Evolutionary conservation across 306 rosid genomes (phyloP).

Genomic region (Quercus dentata): DNA sequence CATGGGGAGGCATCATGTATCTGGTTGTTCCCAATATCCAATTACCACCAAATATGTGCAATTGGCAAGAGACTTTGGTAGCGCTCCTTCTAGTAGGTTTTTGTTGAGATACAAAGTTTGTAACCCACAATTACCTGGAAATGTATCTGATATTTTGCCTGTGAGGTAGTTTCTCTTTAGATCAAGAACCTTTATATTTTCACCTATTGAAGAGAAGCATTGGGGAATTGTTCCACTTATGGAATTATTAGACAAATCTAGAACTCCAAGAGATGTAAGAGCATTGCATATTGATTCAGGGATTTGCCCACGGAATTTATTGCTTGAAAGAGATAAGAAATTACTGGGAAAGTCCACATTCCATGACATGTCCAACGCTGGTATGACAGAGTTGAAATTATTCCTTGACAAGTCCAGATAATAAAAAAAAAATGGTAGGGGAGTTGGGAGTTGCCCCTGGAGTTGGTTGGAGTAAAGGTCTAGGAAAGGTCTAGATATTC

Average conservation of each 20-base stretch:
- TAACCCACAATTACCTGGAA: conserved; percentile 4
- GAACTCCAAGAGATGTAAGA: neutral
- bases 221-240: conserved; percentile 22
- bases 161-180: neutral
- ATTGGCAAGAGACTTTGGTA: conserved; percentile 24
- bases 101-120: conserved; percentile 20
- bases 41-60: conserved; percentile 22
- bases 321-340: conserved; percentile 37
- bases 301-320: neutral
- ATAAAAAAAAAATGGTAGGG: no score
- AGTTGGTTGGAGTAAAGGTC: no score
- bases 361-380: no score
- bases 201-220: neutral
- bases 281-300: conserved; percentile 30
- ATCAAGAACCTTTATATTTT: conserved; percentile 23
- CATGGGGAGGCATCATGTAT: neutral
- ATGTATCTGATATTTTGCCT: neutral
- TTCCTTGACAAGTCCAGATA: no score
- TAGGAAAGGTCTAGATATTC: neutral
- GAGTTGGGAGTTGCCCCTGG: no score
- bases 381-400: no score
- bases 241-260: conserved; percentile 29
- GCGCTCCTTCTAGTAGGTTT: conserved; percentile 16
- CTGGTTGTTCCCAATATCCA: conserved; percentile 37
- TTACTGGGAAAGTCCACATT: rapidly evolving